A percentile compares a stretch with the other conserved stretches of the same genome.
Evolutionary conservation across 139 green algal genomes (phyloP).

Genomic region (Chlamydomonas eustigma): DNA sequence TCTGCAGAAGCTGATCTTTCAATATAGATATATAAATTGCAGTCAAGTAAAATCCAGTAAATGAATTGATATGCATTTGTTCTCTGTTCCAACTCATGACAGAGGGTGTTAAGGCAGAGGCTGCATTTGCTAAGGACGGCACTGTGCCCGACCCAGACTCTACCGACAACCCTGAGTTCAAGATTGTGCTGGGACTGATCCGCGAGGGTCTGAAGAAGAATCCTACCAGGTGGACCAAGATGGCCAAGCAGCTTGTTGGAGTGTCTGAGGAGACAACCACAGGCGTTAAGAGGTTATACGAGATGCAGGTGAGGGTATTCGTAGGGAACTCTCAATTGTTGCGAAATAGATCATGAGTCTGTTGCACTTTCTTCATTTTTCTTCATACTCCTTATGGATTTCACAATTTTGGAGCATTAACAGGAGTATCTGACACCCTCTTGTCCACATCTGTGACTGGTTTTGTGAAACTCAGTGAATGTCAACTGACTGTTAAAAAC

Average conservation of each 20-base stretch:
- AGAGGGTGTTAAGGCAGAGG: conserved; percentile 96
- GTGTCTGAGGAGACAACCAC: conserved; percentile 99
- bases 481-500: conserved; percentile 18
- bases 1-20: too few species aligned
- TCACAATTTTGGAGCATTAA: too few species aligned
- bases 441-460: too few species aligned
- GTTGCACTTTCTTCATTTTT: too few species aligned
- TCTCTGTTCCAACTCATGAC: conserved; percentile 1
- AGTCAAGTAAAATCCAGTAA: too few species aligned
- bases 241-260: conserved; percentile 79
- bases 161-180: conserved; percentile 98
- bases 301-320: conserved; percentile 88
- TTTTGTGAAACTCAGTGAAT: too few species aligned
- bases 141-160: conserved; percentile 87
- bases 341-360: too few species aligned
- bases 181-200: conserved; percentile 96
- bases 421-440: too few species aligned
- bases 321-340: too few species aligned
- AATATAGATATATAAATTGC: too few species aligned
- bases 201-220: conserved; percentile 64
- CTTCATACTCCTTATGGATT: too few species aligned
- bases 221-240: conserved; percentile 40
- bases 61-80: too few species aligned
- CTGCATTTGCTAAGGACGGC: conserved; percentile 83
- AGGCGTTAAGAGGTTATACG: conserved; percentile 98